phyloP scores from a whole-genome alignment of 352 stramenopile species.

The Paralagenidium karlingii region DNA sequence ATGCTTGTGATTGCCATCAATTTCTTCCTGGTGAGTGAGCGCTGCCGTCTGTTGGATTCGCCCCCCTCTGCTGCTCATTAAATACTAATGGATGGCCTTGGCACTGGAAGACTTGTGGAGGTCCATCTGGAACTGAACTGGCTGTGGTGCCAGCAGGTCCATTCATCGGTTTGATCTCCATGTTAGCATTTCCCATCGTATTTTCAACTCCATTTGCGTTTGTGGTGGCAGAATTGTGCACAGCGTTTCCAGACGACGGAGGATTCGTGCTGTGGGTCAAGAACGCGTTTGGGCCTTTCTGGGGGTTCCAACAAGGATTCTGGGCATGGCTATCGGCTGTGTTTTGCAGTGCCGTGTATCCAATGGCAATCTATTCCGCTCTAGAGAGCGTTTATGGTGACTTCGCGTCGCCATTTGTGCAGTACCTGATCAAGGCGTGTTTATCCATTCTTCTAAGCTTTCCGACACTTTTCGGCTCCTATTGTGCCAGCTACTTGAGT shows the following conservation, averaged over 20 bases:
- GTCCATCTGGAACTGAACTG: too few species aligned
- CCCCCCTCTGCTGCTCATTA: too few species aligned
- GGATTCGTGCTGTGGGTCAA: conserved; percentile 83
- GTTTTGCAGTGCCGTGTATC: conserved; percentile 21
- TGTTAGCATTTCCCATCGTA: too few species aligned
- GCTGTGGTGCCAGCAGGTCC: too few species aligned
- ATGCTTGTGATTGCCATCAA: too few species aligned
- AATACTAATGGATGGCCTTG: too few species aligned
- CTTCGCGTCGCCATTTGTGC: conserved; percentile 2
- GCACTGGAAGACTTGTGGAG: too few species aligned
- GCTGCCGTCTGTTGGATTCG: too few species aligned
- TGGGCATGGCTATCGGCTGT: conserved; percentile 72
- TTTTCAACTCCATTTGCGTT: conserved; percentile 85
- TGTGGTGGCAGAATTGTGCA: conserved; percentile 86
- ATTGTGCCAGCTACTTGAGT: too few species aligned
- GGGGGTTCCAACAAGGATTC: conserved; percentile 58
- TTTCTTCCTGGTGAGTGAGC: too few species aligned
- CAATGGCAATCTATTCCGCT: too few species aligned
- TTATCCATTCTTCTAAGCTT: conserved; percentile 18
- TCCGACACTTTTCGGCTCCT: conserved; percentile 21
- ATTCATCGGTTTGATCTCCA: too few species aligned
- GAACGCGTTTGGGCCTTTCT: conserved; percentile 80
- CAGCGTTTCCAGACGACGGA: conserved; percentile 74
- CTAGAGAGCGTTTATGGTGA: conserved; percentile 60
- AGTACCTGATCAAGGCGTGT: conserved; percentile 11